Conservation (phyloP, 176 grass and related monocot genomes). For the Oryza rufipogon region DNA sequence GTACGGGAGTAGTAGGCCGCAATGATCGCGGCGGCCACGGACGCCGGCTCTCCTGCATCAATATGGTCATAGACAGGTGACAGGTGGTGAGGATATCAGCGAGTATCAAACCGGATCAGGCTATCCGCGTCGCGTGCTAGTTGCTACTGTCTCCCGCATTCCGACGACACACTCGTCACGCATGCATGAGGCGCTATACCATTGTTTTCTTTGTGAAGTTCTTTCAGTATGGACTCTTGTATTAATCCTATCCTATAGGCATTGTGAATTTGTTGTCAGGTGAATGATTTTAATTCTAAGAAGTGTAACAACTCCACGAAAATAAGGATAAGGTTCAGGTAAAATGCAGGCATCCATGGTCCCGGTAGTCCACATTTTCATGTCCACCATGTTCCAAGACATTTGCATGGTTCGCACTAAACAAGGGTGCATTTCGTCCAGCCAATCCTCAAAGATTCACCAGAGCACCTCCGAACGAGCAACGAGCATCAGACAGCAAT, state of each 20-base stretch:
- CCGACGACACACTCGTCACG: not conserved
- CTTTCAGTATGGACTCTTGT: too few relatives aligned
- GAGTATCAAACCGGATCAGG: not conserved
- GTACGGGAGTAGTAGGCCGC: too few relatives aligned
- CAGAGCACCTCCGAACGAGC: not conserved
- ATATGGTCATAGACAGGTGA: not conserved
- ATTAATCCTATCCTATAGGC: too few relatives aligned
- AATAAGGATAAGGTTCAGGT: not conserved
- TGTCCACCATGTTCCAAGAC: too few relatives aligned
- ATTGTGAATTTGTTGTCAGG: too few relatives aligned
- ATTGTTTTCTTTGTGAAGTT: too few relatives aligned
- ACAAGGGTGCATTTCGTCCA: not conserved
- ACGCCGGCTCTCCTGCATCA: too few relatives aligned
- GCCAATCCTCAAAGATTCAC: not conserved
- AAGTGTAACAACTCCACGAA: not conserved
- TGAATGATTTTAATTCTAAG: too few relatives aligned
- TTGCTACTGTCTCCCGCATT: not conserved
- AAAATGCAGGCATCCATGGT: not conserved
- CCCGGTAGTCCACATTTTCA: too few relatives aligned
- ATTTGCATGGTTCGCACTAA: not conserved
- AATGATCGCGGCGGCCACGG: too few relatives aligned
- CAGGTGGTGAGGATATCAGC: not conserved
- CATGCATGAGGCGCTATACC: not conserved
- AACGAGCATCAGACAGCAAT: too few relatives aligned
- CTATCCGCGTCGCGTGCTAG: not conserved